These are phyloP conservation scores for Hypoxylon fragiforme DNA, from an alignment of 495 filamentous ascomycete genomes.

Conservation along the genomic window DNA sequence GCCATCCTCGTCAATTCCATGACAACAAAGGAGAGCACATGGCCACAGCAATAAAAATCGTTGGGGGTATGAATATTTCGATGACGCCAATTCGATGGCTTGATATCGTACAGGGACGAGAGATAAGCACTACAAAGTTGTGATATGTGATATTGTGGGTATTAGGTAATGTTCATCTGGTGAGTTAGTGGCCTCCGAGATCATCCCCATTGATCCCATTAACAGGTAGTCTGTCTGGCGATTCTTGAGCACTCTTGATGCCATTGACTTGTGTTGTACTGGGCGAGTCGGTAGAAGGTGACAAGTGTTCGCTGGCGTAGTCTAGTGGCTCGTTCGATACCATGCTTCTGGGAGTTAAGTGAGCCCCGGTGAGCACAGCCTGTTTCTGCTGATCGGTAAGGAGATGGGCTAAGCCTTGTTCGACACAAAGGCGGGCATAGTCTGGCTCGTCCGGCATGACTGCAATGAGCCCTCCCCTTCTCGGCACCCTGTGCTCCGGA, in stretches of 20 bases:
- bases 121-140: slow-evolving; percentile 10
- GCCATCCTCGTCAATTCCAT: slow-evolving; percentile 33
- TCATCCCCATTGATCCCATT: slow-evolving; percentile 28
- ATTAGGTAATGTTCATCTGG: background rate
- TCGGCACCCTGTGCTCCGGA: slow-evolving; percentile 49
- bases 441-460: slow-evolving; percentile 51
- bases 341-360: slow-evolving; percentile 38
- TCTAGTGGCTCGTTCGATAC: slow-evolving; percentile 36
- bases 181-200: slow-evolving; percentile 9
- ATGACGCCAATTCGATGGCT: slow-evolving; percentile 15
- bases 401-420: slow-evolving; percentile 49
- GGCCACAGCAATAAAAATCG: slow-evolving; percentile 12
- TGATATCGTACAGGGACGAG: slow-evolving; percentile 28
- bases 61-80: slow-evolving; percentile 18
- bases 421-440: slow-evolving; percentile 48
- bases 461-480: slow-evolving; percentile 47
- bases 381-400: slow-evolving; percentile 41
- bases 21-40: slow-evolving; percentile 32
- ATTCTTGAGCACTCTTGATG: slow-evolving; percentile 27
- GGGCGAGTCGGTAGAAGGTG: slow-evolving; percentile 28
- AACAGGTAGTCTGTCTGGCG: slow-evolving; percentile 19
- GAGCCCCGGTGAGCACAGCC: slow-evolving; percentile 30
- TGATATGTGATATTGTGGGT: background rate
- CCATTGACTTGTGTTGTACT: slow-evolving; percentile 30
- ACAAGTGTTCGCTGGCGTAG: slow-evolving; percentile 27